Evolutionary conservation across 2,329 filamentous ascomycete genomes (phyloP).

Genomic region (Pestalotiopsis sp.): DNA sequence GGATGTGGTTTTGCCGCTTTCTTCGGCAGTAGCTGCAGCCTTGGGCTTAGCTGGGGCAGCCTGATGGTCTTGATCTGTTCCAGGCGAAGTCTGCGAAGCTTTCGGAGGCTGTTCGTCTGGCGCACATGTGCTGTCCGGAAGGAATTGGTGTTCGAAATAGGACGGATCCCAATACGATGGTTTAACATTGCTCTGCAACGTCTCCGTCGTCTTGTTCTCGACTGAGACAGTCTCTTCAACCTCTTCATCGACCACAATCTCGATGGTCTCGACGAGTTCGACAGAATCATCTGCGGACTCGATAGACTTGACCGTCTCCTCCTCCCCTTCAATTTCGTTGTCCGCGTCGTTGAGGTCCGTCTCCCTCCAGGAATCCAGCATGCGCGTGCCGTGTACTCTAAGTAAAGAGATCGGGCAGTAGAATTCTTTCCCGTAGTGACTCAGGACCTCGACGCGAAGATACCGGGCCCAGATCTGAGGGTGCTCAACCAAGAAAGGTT

Average conservation of each 20-base stretch:
- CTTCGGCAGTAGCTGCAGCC: conserved; percentile 18
- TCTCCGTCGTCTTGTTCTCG: conserved; percentile 20
- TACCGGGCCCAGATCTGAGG: conserved; percentile 96
- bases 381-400: conserved; percentile 91
- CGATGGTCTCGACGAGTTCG: conserved; percentile 24
- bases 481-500: conserved; percentile 92
- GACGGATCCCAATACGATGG: conserved; percentile 29
- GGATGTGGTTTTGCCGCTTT: conserved; percentile 13
- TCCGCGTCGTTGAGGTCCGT: conserved; percentile 57
- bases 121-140: conserved; percentile 20
- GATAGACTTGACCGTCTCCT: conserved; percentile 34
- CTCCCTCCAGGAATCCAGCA: conserved; percentile 92
- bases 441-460: conserved; percentile 86
- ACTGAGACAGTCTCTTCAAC: conserved; percentile 23
- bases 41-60: conserved; percentile 18
- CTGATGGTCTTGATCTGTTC: conserved; percentile 13
- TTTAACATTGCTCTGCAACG: conserved; percentile 25
- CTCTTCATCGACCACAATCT: conserved; percentile 23
- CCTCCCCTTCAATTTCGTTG: conserved; percentile 63
- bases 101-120: conserved; percentile 16
- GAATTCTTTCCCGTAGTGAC: conserved; percentile 94
- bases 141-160: conserved; percentile 27
- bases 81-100: conserved; percentile 13
- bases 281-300: conserved; percentile 31
- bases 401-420: conserved; percentile 93